These are phyloP conservation scores for Jatropha podagrica DNA, from an alignment of 441 rosid genomes.

Conservation along the genomic window DNA sequence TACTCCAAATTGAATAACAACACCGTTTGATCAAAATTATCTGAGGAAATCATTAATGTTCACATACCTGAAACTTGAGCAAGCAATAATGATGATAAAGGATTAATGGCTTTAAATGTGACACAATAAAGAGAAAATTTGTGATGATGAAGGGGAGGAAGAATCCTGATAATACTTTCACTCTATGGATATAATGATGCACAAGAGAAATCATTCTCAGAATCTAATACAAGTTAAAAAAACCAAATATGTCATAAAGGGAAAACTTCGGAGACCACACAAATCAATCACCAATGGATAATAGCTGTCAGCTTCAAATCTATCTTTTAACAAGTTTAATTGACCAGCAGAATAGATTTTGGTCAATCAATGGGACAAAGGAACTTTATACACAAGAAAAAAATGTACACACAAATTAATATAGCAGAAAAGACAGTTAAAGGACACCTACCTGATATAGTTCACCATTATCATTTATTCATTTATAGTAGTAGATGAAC, in stretches of 20 bases:
- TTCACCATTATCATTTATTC: background rate
- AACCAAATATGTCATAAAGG: background rate
- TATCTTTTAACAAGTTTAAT: background rate
- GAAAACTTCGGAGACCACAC: background rate
- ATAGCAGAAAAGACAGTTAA: background rate
- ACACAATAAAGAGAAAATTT: background rate
- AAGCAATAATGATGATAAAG: background rate
- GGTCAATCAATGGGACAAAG: background rate
- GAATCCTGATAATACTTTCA: background rate
- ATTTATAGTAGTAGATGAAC: background rate
- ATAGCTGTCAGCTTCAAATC: background rate
- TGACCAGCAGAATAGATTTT: background rate
- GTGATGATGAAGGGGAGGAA: background rate
- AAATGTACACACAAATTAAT: background rate
- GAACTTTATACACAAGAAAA: background rate
- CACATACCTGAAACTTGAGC: background rate
- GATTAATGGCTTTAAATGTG: background rate
- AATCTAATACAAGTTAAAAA: background rate
- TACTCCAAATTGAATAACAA: background rate
- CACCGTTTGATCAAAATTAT: background rate
- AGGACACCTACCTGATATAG: background rate
- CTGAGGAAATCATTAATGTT: background rate
- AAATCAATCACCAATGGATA: background rate
- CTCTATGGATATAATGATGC: background rate
- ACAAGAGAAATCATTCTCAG: background rate